Percentiles rank a stretch among this genome's conserved stretches.
These are phyloP conservation scores for Posidonia oceanica DNA, from an alignment of 116 monocot species.

Conservation along the genomic window DNA sequence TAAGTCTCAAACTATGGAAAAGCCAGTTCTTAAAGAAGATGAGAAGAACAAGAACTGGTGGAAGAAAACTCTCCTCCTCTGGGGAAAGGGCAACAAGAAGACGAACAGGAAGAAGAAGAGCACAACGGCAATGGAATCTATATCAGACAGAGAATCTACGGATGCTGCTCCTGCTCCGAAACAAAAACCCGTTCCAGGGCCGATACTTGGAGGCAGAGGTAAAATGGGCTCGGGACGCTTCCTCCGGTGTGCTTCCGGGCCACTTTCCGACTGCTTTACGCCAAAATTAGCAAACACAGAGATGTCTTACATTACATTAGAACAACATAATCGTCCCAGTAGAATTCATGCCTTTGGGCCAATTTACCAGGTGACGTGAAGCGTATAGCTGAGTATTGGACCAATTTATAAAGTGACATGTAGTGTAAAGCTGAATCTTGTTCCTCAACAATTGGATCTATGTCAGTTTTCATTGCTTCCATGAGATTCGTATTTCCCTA, in stretches of 20 bases:
- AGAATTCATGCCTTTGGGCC: neutral
- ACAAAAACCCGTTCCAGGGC: neutral
- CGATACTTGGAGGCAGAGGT: neutral
- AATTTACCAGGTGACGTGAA: slow-evolving; percentile 6
- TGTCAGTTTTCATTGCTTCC: too few species aligned
- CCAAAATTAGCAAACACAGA: neutral
- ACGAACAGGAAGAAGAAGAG: neutral
- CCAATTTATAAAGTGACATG: too few species aligned
- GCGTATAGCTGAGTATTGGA: too few species aligned
- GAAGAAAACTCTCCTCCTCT: slow-evolving; percentile 3
- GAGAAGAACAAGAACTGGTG: neutral
- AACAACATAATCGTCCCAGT: neutral
- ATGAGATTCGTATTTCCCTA: too few species aligned
- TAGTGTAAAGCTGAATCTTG: too few species aligned
- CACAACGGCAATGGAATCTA: neutral
- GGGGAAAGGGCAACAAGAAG: neutral
- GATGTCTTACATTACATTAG: neutral
- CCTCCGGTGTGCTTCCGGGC: neutral
- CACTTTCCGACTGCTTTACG: neutral
- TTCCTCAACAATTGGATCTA: too few species aligned
- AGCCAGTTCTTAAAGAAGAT: neutral
- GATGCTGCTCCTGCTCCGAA: neutral
- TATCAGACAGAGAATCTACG: neutral
- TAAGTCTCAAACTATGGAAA: neutral
- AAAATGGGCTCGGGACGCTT: neutral